A percentile compares a stretch with the other conserved stretches of the same genome.
Evolutionary conservation across 371 early-diverging fungal species (phyloP).

Genomic region (Mortierella sp.): DNA sequence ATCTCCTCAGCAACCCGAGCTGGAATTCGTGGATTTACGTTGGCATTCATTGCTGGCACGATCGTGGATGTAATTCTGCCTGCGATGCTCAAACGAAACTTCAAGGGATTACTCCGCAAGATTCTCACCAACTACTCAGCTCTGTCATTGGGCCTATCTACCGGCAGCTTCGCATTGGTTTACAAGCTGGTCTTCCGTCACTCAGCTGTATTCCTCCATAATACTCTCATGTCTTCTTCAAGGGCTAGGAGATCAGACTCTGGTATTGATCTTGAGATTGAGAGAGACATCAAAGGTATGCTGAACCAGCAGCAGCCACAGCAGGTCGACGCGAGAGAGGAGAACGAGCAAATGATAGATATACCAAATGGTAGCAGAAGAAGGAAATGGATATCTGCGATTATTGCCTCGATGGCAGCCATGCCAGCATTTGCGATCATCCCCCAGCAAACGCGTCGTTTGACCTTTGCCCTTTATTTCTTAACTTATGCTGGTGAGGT

Average conservation of each 20-base stretch:
- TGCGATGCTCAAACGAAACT: constrained; percentile 16
- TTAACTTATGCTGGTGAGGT: constrained; percentile 47
- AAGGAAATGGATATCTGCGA: constrained; percentile 18
- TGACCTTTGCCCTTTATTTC: constrained; percentile 35
- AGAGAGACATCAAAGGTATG: not conserved
- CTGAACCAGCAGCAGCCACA: not conserved
- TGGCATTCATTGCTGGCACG: constrained; percentile 14
- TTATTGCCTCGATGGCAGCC: constrained; percentile 37
- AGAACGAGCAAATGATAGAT: too few relatives aligned
- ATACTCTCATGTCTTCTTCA: not conserved
- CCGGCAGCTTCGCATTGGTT: constrained; percentile 20
- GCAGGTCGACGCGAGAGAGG: not conserved
- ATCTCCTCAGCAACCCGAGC: constrained; percentile 29
- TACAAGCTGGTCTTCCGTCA: constrained; percentile 24
- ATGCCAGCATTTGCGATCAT: constrained; percentile 35
- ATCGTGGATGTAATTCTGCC: constrained; percentile 24
- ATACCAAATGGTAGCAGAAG: not conserved
- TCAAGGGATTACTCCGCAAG: constrained; percentile 7
- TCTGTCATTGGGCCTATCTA: constrained; percentile 5
- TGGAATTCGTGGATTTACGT: constrained; percentile 22
- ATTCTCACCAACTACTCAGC: not conserved
- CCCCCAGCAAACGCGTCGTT: constrained; percentile 22
- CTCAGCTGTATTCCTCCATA: constrained; percentile 5
- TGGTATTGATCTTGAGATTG: not conserved
- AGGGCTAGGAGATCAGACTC: not conserved